These are phyloP conservation scores for Solanum hybrid DNA, from an alignment of 305 asterid species.

Conservation along the genomic window DNA sequence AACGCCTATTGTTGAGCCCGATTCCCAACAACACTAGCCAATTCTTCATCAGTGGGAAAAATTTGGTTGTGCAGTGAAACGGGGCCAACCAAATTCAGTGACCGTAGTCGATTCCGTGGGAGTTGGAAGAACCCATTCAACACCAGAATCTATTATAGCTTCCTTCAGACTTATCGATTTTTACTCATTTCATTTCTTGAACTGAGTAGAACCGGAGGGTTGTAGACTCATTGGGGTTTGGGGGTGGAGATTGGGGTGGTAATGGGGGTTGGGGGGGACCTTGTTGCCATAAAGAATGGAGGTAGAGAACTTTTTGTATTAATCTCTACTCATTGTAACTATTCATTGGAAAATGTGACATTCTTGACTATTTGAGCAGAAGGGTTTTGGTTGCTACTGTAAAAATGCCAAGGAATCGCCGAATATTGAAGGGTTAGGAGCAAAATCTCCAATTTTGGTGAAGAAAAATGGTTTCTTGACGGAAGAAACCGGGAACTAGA, in stretches of 20 bases:
- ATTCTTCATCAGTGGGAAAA: not conserved
- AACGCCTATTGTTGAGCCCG: not conserved
- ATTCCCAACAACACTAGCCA: not conserved
- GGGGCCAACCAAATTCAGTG: slow-evolving; percentile 29
- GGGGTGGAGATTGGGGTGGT: not conserved
- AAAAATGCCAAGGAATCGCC: not conserved
- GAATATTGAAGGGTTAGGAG: not conserved
- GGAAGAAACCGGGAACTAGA: not conserved
- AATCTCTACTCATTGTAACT: slow-evolving; percentile 38
- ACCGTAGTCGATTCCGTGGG: not conserved
- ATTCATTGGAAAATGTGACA: slow-evolving; percentile 34
- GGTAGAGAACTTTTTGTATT: slow-evolving; percentile 63
- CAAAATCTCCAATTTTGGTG: not conserved
- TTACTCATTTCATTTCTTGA: slow-evolving; percentile 24
- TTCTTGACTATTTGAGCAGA: not conserved
- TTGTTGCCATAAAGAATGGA: slow-evolving; percentile 83
- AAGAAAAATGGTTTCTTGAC: not conserved
- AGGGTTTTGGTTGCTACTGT: not conserved
- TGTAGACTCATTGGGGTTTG: slow-evolving; percentile 5
- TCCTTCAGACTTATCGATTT: not conserved
- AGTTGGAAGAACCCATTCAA: slow-evolving; percentile 41
- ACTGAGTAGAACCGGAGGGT: slow-evolving; percentile 27
- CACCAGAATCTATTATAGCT: not conserved
- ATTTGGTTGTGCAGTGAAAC: not conserved
- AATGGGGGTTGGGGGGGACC: slow-evolving; percentile 39